These are phyloP conservation scores for Centella asiatica DNA, from an alignment of 129 eudicot genomes.

Conservation along the genomic window DNA sequence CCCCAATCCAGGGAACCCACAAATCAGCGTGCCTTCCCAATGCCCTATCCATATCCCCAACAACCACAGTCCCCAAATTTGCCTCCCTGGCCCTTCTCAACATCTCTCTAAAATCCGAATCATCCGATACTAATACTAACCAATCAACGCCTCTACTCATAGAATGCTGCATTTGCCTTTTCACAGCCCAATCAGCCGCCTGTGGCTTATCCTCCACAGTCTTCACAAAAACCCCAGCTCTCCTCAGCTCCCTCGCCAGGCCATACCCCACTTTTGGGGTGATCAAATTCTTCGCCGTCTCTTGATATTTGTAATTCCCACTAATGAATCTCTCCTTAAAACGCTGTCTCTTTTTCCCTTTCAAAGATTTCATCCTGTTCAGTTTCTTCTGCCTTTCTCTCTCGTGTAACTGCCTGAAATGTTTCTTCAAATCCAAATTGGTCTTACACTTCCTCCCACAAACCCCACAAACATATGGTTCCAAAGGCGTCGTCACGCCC, in stretches of 20 bases:
- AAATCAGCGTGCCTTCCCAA: conserved; percentile 83
- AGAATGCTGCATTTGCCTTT: conserved; percentile 79
- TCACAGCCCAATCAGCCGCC: conserved; percentile 96
- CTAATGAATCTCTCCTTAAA: conserved; percentile 69
- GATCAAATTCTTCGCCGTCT: conserved; percentile 62
- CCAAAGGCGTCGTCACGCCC: conserved; percentile 35
- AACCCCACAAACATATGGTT: conserved; percentile 53
- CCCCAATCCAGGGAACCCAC: conserved; percentile 82
- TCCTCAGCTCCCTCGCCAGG: conserved; percentile 60
- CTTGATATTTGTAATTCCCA: conserved; percentile 53
- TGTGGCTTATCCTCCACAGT: conserved; percentile 97
- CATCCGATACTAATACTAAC: conserved; percentile 86
- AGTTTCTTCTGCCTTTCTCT: conserved; percentile 83
- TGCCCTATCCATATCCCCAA: conserved; percentile 81
- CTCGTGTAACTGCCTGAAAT: conserved; percentile 64
- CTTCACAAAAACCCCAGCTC: conserved; percentile 87
- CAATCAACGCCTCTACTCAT: conserved; percentile 86
- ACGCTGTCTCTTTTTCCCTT: conserved; percentile 80
- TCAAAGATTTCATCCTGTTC: conserved; percentile 64
- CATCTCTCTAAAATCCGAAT: conserved; percentile 84
- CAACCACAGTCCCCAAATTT: conserved; percentile 88
- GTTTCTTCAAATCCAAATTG: conserved; percentile 62
- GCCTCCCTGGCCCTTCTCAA: conserved; percentile 66
- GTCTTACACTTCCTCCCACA: conserved; percentile 87
- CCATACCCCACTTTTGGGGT: conserved; percentile 78